phyloP scores from a whole-genome alignment of 352 stramenopile genomes.

The Pythium guiyangense region DNA sequence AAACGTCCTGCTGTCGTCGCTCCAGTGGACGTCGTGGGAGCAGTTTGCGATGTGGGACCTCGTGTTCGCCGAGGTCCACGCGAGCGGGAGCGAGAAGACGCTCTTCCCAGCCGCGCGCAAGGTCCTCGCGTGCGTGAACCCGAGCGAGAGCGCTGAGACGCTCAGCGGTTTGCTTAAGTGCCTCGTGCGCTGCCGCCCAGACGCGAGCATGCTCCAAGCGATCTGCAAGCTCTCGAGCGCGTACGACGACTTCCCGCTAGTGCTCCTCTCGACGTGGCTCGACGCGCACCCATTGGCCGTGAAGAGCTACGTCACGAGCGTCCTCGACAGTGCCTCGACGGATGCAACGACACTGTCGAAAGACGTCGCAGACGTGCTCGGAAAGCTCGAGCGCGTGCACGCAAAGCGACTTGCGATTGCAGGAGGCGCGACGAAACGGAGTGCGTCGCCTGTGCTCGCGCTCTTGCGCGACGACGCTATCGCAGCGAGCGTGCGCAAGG shows the following conservation, averaged over 20 bases:
- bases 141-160: constrained; percentile 61
- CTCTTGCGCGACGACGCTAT: constrained; percentile 51
- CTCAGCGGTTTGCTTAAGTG: constrained; percentile 77
- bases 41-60: constrained; percentile 81
- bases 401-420: constrained; percentile 17
- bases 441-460: constrained; percentile 13
- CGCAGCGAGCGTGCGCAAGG: constrained; percentile 25
- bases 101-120: constrained; percentile 74
- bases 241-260: constrained; percentile 65
- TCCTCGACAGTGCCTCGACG: constrained; percentile 26
- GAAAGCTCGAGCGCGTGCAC: constrained; percentile 65
- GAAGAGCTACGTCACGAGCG: constrained; percentile 45
- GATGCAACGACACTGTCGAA: constrained; percentile 17
- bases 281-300: constrained; percentile 61
- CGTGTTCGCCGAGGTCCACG: constrained; percentile 54
- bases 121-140: constrained; percentile 70
- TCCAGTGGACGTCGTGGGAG: constrained; percentile 83
- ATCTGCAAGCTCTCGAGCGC: constrained; percentile 63
- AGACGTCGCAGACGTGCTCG: constrained; percentile 47
- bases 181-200: constrained; percentile 61
- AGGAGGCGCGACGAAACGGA: too few relatives aligned
- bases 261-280: constrained; percentile 66
- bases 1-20: constrained; percentile 67
- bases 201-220: constrained; percentile 62
- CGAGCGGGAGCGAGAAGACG: constrained; percentile 24